A percentile compares a stretch with the other conserved stretches of the same genome.
phyloP scores from a whole-genome alignment of 306 rosid genomes.

The Chamaecrista fasciculata region DNA sequence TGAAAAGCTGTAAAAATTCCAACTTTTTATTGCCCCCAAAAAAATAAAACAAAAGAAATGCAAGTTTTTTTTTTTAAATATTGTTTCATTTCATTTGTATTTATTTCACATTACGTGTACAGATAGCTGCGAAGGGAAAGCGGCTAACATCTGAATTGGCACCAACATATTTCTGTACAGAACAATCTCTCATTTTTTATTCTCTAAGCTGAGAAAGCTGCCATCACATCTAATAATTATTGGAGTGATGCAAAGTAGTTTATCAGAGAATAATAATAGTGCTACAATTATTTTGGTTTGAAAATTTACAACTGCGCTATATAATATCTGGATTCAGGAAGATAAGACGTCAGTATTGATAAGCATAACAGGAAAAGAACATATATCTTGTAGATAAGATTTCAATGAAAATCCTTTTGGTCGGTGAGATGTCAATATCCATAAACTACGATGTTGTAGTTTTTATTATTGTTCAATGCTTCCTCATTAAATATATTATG shows the following conservation, averaged over 20 bases:
- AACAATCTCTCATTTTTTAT: conserved; percentile 24
- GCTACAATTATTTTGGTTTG: background rate
- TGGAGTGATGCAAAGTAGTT: conserved; percentile 24
- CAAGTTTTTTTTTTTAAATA: conserved; percentile 33
- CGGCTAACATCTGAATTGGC: conserved; percentile 4
- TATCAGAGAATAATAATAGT: background rate
- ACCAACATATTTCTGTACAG: conserved; percentile 33
- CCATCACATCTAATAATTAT: conserved; percentile 19
- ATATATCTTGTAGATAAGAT: background rate
- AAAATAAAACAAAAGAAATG: background rate
- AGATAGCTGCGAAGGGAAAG: conserved; percentile 36
- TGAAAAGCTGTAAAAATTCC: conserved; percentile 19
- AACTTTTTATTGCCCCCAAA: no score
- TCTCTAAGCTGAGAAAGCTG: conserved; percentile 22
- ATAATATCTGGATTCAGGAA: no score
- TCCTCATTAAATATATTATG: no score
- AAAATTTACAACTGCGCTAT: background rate
- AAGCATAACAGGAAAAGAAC: background rate
- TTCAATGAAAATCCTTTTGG: background rate
- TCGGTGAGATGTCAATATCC: background rate
- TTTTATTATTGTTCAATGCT: background rate
- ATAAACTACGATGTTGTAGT: background rate
- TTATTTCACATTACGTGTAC: conserved; percentile 32
- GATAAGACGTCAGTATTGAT: background rate
- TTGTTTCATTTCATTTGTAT: conserved; percentile 54